These are phyloP conservation scores for Phytophthora multivora DNA, from an alignment of 352 stramenopile species.

Conservation along the genomic window DNA sequence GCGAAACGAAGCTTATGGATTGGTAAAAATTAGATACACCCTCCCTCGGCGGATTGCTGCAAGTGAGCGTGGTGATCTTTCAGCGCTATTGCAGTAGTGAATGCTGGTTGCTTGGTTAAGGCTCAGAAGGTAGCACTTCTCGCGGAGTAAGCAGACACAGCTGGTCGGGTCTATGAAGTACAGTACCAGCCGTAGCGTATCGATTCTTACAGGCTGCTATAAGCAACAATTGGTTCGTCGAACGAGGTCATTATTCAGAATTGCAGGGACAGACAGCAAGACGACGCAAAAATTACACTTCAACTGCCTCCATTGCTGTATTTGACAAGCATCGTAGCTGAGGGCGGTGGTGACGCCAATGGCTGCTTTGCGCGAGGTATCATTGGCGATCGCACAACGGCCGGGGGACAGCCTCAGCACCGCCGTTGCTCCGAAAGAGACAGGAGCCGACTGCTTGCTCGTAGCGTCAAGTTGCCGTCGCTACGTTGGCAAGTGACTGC, in stretches of 20 bases:
- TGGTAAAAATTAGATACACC: constrained; percentile 11
- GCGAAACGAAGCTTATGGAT: neutral
- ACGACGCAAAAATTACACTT: neutral
- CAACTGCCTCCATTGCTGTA: neutral
- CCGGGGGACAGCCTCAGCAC: constrained; percentile 7
- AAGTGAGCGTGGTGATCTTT: neutral
- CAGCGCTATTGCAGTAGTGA: neutral
- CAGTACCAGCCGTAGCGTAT: too few relatives aligned
- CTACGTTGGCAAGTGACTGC: neutral
- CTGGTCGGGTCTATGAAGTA: too few relatives aligned
- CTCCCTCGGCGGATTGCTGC: too few relatives aligned
- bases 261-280: too few relatives aligned
- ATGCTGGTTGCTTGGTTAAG: neutral
- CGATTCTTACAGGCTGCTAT: too few relatives aligned
- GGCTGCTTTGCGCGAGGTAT: neutral
- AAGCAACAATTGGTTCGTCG: too few relatives aligned
- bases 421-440: neutral
- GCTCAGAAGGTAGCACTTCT: too few relatives aligned
- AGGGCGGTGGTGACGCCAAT: too few relatives aligned
- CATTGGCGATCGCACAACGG: constrained; percentile 8
- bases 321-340: neutral
- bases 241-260: too few relatives aligned
- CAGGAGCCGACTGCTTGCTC: constrained; percentile 12
- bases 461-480: neutral
- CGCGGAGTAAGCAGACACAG: too few relatives aligned